Base-by-base conservation (phyloP, 768 basidiomycete genomes). In the Termitomyces sp. region DNA sequence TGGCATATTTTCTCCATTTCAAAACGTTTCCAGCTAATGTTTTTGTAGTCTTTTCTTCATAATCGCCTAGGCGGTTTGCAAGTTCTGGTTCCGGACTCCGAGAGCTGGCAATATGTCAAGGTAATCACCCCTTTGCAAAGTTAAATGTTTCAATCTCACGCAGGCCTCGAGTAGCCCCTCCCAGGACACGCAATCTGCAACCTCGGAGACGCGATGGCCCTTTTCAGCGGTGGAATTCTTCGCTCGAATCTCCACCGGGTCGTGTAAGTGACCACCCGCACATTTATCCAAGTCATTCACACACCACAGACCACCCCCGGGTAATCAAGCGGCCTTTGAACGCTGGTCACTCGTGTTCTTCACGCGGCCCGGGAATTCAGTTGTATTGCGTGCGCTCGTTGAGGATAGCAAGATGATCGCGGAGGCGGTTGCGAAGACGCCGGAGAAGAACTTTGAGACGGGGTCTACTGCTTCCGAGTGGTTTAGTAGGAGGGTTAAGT, bases 261-360 rank as follows among this genome's bases (percentile, higher is more conserved):
- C 9, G n/a, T 40, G 38, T 40, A 40, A 9, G 38, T 19, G 6
- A 3, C 5, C 5, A 5, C 35, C 5, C 10, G 5, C 4, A 10
- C 3, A 41, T 17, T 3, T 26, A 3, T 11, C 7, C 7, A 14
- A 44, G 14, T 44, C 2, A 3, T 26, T 5, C 3, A 7, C 32
- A 40, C 65, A 12, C 34, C 34, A 63, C 11, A 82, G 80, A 0
- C 78, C 84, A 10, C 82, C 87, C 0, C 86, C 87, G 0, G 80
- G 82, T 7, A 58, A 66, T 3, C 87, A 90, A 65, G 69, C 70
- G 1, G 64, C 71, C 7, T 65, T 73, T 30, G 79, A 79, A 34
- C 75, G 87, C 9, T 87, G 82, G 79, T 88, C 86, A 5, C 68
- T 87, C 11, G 85, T 85, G 0, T 88, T 79, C 68, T 87, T 88